Conservation (phyloP, 768 basidiomycete genomes). For the Mycena galopus region DNA sequence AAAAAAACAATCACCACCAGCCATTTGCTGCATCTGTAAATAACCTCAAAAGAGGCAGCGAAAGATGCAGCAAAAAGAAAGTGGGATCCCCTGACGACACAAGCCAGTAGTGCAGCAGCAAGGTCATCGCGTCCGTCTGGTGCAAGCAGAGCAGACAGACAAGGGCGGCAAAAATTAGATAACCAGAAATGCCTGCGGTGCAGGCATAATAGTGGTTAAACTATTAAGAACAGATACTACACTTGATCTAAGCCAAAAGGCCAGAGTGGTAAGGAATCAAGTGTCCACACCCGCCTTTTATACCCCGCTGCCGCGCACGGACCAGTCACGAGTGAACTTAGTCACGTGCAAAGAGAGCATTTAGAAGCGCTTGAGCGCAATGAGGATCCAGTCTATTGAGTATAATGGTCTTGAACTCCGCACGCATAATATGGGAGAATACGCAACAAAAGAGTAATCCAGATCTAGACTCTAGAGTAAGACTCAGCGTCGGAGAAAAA, state of each 20-base stretch:
- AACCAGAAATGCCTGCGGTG: conserved; percentile 69
- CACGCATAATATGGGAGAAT: too few species aligned
- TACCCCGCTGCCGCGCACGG: conserved; percentile 36
- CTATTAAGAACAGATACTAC: conserved; percentile 95
- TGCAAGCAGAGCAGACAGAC: conserved; percentile 72
- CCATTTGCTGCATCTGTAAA: conserved; percentile 19
- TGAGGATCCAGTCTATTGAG: too few species aligned
- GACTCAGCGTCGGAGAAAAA: too few species aligned
- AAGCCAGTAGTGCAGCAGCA: conserved; percentile 69
- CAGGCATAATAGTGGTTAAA: conserved; percentile 72
- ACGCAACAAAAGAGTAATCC: too few species aligned
- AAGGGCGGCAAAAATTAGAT: conserved; percentile 69
- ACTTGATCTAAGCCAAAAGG: conserved; percentile 98
- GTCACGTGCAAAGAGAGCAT: too few species aligned
- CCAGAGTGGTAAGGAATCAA: conserved; percentile 81
- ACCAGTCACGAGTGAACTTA: conserved; percentile 27
- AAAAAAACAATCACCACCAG: not conserved
- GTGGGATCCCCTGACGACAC: conserved; percentile 72
- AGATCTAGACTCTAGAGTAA: too few species aligned
- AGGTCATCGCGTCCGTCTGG: conserved; percentile 67
- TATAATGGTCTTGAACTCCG: too few species aligned
- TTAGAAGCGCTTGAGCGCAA: too few species aligned
- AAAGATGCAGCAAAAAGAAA: conserved; percentile 45
- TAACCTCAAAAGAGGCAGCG: conserved; percentile 4
- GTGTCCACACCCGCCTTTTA: conserved; percentile 20